Conservation (phyloP, 2,329 filamentous ascomycete species). For the Stylonectria norvegica region DNA sequence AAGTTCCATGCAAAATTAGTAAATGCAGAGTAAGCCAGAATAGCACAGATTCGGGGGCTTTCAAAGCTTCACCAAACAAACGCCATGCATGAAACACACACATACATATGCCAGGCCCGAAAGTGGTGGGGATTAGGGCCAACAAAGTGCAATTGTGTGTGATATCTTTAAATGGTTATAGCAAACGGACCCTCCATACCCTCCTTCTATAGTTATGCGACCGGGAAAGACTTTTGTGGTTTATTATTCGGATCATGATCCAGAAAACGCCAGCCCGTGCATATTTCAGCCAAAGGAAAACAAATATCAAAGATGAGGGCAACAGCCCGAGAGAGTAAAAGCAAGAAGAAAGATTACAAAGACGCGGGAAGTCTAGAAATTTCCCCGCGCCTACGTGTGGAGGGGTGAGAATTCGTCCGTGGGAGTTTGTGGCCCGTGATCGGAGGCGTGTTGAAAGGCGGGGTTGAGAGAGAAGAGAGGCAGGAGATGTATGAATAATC, state of each 20-base stretch:
- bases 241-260: conserved; percentile 18
- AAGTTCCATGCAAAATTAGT: too few relatives aligned
- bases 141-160: conserved; percentile 17
- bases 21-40: too few relatives aligned
- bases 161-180: conserved; percentile 26
- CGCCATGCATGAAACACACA: too few relatives aligned
- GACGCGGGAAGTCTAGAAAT: conserved; percentile 17
- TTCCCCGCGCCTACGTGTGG: conserved; percentile 12
- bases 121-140: conserved; percentile 1
- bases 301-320: conserved; percentile 6
- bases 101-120: too few relatives aligned
- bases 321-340: conserved; percentile 12
- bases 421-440: conserved; percentile 13
- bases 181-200: conserved; percentile 20
- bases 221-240: conserved; percentile 25
- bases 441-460: conserved; percentile 13
- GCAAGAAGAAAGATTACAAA: conserved; percentile 11
- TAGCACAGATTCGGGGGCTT: too few relatives aligned
- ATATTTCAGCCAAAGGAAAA: conserved; percentile 20
- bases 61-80: too few relatives aligned
- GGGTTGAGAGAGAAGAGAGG: conserved; percentile 14
- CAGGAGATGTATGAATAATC: conserved; percentile 2
- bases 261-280: conserved; percentile 27
- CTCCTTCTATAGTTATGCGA: conserved; percentile 25
- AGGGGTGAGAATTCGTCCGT: conserved; percentile 12